Evolutionary conservation across 2,329 filamentous ascomycete species (phyloP).

Genomic region (Penicillium sp.): DNA sequence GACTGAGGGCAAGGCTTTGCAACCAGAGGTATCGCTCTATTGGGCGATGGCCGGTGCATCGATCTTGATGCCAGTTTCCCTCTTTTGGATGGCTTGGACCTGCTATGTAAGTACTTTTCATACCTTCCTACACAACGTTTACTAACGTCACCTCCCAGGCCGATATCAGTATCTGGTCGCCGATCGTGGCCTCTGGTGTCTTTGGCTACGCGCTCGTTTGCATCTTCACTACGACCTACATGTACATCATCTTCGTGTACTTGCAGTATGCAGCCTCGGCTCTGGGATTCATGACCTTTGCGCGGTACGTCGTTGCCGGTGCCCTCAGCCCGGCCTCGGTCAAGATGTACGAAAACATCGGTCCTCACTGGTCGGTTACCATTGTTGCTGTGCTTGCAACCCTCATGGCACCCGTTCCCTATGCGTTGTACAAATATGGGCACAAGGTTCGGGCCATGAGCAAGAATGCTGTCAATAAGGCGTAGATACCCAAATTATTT

Average conservation of each 20-base stretch:
- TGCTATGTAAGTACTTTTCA: background rate
- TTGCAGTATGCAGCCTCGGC: constrained; percentile 51
- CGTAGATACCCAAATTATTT: background rate
- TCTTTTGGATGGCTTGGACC: background rate
- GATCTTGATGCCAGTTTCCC: background rate
- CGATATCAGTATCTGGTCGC: constrained; percentile 47
- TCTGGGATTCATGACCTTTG: constrained; percentile 42
- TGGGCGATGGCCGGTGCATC: background rate
- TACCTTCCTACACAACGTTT: background rate
- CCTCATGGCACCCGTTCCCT: constrained; percentile 6
- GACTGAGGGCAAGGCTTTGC: background rate
- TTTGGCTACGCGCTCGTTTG: constrained; percentile 52
- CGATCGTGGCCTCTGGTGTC: constrained; percentile 49
- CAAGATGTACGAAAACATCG: constrained; percentile 41
- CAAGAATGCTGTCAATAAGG: background rate
- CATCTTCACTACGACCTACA: constrained; percentile 51
- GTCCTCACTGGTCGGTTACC: constrained; percentile 41
- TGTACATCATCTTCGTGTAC: constrained; percentile 59
- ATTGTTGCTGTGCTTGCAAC: constrained; percentile 29
- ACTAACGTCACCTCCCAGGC: background rate
- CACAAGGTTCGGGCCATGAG: background rate
- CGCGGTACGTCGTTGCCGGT: constrained; percentile 40
- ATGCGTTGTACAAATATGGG: constrained; percentile 7
- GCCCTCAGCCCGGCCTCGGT: constrained; percentile 33
- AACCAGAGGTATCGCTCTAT: constrained; percentile 5